Evolutionary conservation across 2,329 filamentous ascomycete genomes (phyloP).

Genomic region (Dactylonectria estremocensis): DNA sequence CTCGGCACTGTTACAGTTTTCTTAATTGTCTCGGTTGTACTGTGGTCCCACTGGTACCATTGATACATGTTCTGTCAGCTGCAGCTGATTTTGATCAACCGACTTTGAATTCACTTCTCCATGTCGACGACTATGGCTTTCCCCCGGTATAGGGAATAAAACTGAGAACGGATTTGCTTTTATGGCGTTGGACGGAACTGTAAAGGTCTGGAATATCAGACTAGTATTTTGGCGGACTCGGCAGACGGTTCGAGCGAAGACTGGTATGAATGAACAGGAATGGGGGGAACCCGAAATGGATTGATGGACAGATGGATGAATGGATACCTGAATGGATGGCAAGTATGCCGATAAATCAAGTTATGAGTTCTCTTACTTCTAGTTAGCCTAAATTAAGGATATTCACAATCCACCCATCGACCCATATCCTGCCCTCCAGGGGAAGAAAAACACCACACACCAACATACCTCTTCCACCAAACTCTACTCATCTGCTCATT

Average conservation of each 20-base stretch:
- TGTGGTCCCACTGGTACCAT: background rate
- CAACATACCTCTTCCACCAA: too few relatives aligned
- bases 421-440: too few relatives aligned
- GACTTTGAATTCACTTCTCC: constrained; percentile 32
- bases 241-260: constrained; percentile 22
- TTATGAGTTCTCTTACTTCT: constrained; percentile 23
- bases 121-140: constrained; percentile 33
- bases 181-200: constrained; percentile 46
- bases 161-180: constrained; percentile 34
- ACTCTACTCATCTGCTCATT: too few relatives aligned
- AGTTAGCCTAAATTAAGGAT: constrained; percentile 30
- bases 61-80: constrained; percentile 6
- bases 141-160: constrained; percentile 36
- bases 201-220: constrained; percentile 37
- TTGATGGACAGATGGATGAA: constrained; percentile 23
- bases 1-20: constrained; percentile 22
- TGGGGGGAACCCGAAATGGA: constrained; percentile 37
- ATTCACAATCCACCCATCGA: constrained; percentile 23
- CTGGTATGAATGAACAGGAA: constrained; percentile 35
- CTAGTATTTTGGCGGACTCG: constrained; percentile 32
- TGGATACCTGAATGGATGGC: constrained; percentile 22
- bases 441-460: too few relatives aligned
- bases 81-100: constrained; percentile 9
- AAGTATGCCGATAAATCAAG: constrained; percentile 21
- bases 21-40: constrained; percentile 30